These are phyloP conservation scores for Rhodamnia argentea DNA, from an alignment of 345 rosid species.

Conservation along the genomic window DNA sequence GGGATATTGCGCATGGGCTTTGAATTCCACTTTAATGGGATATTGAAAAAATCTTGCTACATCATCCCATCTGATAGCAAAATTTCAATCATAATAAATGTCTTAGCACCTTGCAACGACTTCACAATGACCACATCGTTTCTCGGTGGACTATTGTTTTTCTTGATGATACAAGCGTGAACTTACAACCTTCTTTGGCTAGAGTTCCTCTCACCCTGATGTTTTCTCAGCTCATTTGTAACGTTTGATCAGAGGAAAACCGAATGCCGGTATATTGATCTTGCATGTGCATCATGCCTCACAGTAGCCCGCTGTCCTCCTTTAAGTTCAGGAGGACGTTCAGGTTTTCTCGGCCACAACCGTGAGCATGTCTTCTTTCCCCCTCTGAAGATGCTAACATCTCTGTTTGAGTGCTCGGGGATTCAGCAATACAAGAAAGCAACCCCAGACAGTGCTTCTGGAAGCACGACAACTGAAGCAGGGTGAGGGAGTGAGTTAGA, in stretches of 20 bases:
- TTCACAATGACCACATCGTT: not conserved
- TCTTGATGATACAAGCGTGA: not conserved
- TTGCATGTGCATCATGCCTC: not conserved
- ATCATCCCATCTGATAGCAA: slow-evolving; percentile 2
- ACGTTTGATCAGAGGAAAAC: not conserved
- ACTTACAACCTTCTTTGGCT: not conserved
- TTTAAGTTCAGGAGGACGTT: not conserved
- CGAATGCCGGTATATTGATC: not conserved
- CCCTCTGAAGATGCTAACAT: not conserved
- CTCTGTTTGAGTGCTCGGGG: not conserved
- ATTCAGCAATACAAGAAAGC: not conserved
- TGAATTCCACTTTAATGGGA: not conserved
- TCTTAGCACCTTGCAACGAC: not conserved
- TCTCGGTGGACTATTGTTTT: not conserved
- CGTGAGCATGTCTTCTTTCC: not conserved
- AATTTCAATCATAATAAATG: not conserved
- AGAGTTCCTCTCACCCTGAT: not conserved
- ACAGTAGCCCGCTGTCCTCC: not conserved
- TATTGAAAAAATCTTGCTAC: not conserved
- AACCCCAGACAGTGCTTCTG: not conserved
- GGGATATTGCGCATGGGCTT: slow-evolving; percentile 9
- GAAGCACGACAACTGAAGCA: not conserved
- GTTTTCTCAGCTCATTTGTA: not conserved
- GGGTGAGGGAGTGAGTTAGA: not conserved
- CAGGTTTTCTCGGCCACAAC: not conserved